Evolutionary conservation across 306 rosid genomes (phyloP).

Genomic region (Quercus bicolor): DNA sequence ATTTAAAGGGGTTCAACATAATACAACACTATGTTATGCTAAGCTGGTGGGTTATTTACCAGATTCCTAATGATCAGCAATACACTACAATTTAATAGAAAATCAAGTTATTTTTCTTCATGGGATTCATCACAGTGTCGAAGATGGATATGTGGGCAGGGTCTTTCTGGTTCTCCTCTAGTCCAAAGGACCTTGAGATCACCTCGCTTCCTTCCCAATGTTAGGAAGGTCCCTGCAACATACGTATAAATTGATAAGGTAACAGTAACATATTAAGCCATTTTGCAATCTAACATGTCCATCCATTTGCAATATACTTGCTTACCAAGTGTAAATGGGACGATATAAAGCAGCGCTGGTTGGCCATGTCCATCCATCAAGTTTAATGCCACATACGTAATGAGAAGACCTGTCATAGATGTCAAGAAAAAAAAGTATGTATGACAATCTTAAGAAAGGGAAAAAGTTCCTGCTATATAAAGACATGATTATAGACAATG

Average conservation of each 20-base stretch:
- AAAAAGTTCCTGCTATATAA: background rate
- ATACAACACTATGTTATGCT: background rate
- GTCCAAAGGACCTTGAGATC: constrained; percentile 66
- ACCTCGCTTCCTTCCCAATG: constrained; percentile 74
- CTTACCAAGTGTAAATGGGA: constrained; percentile 89
- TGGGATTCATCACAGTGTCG: constrained; percentile 40
- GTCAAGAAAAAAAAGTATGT: background rate
- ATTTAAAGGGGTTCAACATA: constrained; percentile 20
- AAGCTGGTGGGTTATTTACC: constrained; percentile 14
- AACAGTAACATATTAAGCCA: background rate
- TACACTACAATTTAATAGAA: constrained; percentile 11
- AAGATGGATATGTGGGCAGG: constrained; percentile 68
- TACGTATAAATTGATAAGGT: constrained; percentile 9
- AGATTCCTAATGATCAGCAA: constrained; percentile 19
- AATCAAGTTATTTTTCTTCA: constrained; percentile 35
- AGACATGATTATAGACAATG: background rate
- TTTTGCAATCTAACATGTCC: background rate
- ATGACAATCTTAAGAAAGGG: background rate
- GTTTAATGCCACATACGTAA: constrained; percentile 89
- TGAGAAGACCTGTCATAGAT: constrained; percentile 63
- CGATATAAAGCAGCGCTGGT: constrained; percentile 93
- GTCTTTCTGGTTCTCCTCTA: constrained; percentile 72
- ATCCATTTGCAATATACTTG: background rate
- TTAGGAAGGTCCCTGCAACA: constrained; percentile 72
- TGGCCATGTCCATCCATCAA: constrained; percentile 99